phyloP scores from a whole-genome alignment of 148 eudicot genomes.

The Chenopodium album region DNA sequence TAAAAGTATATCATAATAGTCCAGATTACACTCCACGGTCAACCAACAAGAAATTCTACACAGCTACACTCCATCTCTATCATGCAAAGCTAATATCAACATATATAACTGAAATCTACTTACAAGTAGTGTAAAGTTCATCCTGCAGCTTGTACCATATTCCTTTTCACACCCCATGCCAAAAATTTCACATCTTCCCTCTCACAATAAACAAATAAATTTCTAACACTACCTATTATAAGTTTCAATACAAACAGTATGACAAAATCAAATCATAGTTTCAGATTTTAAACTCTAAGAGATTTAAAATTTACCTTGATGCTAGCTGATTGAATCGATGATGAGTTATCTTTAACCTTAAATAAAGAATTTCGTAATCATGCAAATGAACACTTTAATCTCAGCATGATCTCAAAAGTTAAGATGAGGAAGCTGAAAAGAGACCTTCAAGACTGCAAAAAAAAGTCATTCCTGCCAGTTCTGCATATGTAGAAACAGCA shows the following conservation, averaged over 20 bases:
- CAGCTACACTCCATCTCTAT: no score
- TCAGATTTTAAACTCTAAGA: background rate
- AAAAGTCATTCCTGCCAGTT: background rate
- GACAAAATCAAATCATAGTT: background rate
- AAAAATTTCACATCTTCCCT: no score
- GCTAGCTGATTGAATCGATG: background rate
- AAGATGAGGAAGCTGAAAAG: background rate
- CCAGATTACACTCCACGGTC: no score
- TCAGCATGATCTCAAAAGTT: background rate
- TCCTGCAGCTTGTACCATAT: no score
- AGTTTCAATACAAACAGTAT: background rate
- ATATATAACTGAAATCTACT: no score
- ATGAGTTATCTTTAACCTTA: background rate
- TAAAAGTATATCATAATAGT: no score
- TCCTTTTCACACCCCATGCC: no score
- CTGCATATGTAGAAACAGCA: constrained; percentile 6
- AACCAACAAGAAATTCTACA: no score
- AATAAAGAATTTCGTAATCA: background rate
- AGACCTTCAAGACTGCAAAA: background rate
- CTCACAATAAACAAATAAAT: no score
- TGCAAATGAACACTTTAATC: background rate
- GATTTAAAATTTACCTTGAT: constrained; percentile 16
- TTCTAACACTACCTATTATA: background rate
- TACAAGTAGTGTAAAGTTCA: no score
- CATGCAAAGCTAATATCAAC: no score